phyloP scores from a whole-genome alignment of 306 rosid genomes.

The Dryas drummondii region DNA sequence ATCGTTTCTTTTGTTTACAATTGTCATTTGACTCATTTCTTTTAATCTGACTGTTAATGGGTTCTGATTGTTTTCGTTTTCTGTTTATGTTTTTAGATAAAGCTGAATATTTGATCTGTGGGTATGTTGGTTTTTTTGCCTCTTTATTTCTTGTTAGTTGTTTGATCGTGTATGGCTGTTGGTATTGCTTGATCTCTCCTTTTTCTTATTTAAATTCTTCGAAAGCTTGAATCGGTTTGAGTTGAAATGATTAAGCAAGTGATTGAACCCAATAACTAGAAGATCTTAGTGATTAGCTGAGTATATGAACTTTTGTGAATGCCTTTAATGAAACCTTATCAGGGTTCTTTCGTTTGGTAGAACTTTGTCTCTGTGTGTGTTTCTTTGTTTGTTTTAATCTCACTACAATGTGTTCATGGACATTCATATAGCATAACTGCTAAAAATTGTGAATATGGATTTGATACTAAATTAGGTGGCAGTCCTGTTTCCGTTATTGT shows the following conservation, averaged over 20 bases:
- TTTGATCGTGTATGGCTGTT: slow-evolving; percentile 22
- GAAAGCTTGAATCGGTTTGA: slow-evolving; percentile 16
- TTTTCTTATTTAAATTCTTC: slow-evolving; percentile 23
- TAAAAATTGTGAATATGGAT: slow-evolving; percentile 12
- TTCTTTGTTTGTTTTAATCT: slow-evolving; percentile 13
- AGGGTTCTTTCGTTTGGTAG: slow-evolving; percentile 25
- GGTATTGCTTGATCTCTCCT: slow-evolving; percentile 21
- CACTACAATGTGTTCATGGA: slow-evolving; percentile 10
- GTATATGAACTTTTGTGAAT: neutral
- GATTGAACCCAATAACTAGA: slow-evolving; percentile 11
- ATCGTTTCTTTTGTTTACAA: slow-evolving; percentile 14
- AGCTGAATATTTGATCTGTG: slow-evolving; percentile 39
- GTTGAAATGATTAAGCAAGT: slow-evolving; percentile 16
- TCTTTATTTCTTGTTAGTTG: slow-evolving; percentile 13
- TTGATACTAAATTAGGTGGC: slow-evolving; percentile 13
- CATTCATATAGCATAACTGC: neutral
- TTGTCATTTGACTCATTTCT: slow-evolving; percentile 10
- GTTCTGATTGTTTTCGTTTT: slow-evolving; percentile 27
- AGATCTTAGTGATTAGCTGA: slow-evolving; percentile 40
- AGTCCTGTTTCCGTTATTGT: slow-evolving; percentile 15
- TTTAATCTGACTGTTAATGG: slow-evolving; percentile 33
- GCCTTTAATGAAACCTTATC: slow-evolving; percentile 1
- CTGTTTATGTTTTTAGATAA: slow-evolving; percentile 2
- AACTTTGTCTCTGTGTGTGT: no score
- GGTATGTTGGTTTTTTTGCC: slow-evolving; percentile 20